A percentile compares a stretch with the other conserved stretches of the same genome.
These are phyloP conservation scores for Aspergillus hancockii DNA, from an alignment of 495 filamentous ascomycete species.

Conservation along the genomic window DNA sequence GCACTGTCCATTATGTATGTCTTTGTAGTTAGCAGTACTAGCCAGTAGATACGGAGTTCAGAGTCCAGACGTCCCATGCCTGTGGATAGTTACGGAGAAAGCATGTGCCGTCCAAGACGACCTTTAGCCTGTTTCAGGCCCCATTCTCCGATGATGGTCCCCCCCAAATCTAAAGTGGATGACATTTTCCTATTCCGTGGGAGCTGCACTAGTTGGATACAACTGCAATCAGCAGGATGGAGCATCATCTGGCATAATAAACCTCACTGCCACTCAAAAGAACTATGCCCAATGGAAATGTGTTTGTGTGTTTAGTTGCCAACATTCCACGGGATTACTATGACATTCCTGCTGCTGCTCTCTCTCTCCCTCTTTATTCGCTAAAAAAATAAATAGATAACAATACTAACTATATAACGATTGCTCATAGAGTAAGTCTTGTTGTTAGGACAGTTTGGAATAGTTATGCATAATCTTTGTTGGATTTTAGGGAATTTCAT, in stretches of 20 bases:
- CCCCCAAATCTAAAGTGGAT: slow-evolving; percentile 13
- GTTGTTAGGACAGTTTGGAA: too few species aligned
- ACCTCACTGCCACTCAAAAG: neutral
- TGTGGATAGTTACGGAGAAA: slow-evolving; percentile 18
- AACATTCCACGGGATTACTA: neutral
- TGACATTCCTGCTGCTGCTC: neutral
- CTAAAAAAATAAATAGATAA: too few species aligned
- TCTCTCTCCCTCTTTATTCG: neutral
- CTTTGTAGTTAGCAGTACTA: slow-evolving; percentile 1
- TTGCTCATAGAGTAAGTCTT: too few species aligned
- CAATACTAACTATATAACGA: too few species aligned
- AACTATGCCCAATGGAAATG: neutral
- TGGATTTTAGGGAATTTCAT: neutral
- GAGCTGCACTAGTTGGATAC: neutral
- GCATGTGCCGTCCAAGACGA: slow-evolving; percentile 26
- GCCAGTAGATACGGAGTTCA: neutral
- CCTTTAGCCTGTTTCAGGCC: slow-evolving; percentile 23
- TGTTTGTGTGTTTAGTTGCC: neutral
- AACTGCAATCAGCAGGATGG: neutral
- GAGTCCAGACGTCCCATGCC: neutral
- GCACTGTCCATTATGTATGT: slow-evolving; percentile 13
- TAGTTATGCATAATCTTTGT: too few species aligned
- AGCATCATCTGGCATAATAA: neutral
- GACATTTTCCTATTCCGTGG: slow-evolving; percentile 15
- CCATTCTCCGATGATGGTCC: slow-evolving; percentile 16